Conservation (phyloP, 768 basidiomycete genomes). For the Cyclocybe cylindracea region DNA sequence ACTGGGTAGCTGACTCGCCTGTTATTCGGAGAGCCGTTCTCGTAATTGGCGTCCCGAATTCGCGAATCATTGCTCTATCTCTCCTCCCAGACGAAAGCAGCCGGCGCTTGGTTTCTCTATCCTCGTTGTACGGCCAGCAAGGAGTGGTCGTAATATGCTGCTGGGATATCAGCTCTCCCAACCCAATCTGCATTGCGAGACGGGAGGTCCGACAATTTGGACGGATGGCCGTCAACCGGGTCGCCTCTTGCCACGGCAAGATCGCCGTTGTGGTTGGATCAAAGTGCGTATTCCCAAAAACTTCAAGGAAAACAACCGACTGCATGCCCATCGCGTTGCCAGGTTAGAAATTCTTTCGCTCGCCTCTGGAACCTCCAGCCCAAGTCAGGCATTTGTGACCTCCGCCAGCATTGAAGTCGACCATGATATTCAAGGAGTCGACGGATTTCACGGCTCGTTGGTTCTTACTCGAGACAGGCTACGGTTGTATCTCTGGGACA, state of each 20-base stretch:
- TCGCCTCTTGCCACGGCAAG: constrained; percentile 26
- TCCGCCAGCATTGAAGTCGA: constrained; percentile 23
- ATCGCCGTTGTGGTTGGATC: constrained; percentile 40
- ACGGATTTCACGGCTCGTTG: constrained; percentile 35
- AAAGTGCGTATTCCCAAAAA: no score
- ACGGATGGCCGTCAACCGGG: constrained; percentile 50
- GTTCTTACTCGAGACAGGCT: constrained; percentile 37
- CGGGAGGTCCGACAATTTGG: constrained; percentile 35
- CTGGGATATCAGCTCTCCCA: constrained; percentile 47
- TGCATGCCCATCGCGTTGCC: constrained; percentile 1
- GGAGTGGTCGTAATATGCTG: constrained; percentile 44
- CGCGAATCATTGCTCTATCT: constrained; percentile 44
- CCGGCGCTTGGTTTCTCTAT: constrained; percentile 50
- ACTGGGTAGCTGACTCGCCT: constrained; percentile 51
- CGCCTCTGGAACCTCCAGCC: constrained; percentile 32
- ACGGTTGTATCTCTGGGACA: constrained; percentile 37
- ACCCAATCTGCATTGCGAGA: constrained; percentile 43
- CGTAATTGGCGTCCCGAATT: constrained; percentile 21
- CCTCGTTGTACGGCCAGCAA: constrained; percentile 11
- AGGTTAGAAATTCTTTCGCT: constrained; percentile 47
- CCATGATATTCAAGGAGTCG: constrained; percentile 30
- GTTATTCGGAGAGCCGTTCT: constrained; percentile 23
- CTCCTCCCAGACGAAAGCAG: constrained; percentile 46
- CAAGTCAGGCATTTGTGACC: constrained; percentile 37
- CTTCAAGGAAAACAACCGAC: no score